Evolutionary conservation across 2,329 filamentous ascomycete genomes (phyloP).

Genomic region (Venturia pyrina): DNA sequence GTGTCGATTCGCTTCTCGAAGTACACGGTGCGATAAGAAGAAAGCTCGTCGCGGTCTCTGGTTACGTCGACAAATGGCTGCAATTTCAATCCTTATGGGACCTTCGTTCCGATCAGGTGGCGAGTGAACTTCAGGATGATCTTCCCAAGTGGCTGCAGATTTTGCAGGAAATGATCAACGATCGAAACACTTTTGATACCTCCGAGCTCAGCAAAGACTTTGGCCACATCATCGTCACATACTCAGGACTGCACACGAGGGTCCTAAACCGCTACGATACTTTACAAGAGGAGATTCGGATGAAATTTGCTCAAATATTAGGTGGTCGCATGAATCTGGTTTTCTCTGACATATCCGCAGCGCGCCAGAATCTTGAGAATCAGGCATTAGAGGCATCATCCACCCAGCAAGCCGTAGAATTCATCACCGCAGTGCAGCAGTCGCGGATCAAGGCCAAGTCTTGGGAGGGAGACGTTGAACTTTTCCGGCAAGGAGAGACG

Average conservation of each 20-base stretch:
- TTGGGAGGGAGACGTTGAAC: conserved; percentile 93
- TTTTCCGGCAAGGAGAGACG: conserved; percentile 91
- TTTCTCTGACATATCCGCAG: conserved; percentile 82
- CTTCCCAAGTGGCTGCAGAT: conserved; percentile 88
- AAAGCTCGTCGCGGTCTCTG: conserved; percentile 68
- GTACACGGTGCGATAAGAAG: conserved; percentile 78
- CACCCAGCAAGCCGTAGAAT: conserved; percentile 92
- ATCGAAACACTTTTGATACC: conserved; percentile 91
- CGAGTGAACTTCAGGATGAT: conserved; percentile 83
- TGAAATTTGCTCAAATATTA: conserved; percentile 84
- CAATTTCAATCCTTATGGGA: conserved; percentile 99
- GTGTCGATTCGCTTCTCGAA: conserved; percentile 65
- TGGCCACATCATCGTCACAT: conserved; percentile 90
- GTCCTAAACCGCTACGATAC: conserved; percentile 99
- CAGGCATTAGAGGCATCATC: conserved; percentile 90
- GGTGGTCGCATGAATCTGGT: conserved; percentile 87
- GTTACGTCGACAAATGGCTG: conserved; percentile 94
- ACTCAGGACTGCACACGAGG: conserved; percentile 96
- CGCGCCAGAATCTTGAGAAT: conserved; percentile 78
- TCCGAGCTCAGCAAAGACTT: conserved; percentile 89
- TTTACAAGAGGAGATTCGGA: conserved; percentile 95
- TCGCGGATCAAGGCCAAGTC: conserved; percentile 88
- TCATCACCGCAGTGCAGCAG: conserved; percentile 95
- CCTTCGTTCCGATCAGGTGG: conserved; percentile 89
- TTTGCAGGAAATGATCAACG: conserved; percentile 94